Percentiles rank a stretch among this genome's conserved stretches.
phyloP scores from a whole-genome alignment of 441 rosid genomes.

The Adansonia grandidieri region DNA sequence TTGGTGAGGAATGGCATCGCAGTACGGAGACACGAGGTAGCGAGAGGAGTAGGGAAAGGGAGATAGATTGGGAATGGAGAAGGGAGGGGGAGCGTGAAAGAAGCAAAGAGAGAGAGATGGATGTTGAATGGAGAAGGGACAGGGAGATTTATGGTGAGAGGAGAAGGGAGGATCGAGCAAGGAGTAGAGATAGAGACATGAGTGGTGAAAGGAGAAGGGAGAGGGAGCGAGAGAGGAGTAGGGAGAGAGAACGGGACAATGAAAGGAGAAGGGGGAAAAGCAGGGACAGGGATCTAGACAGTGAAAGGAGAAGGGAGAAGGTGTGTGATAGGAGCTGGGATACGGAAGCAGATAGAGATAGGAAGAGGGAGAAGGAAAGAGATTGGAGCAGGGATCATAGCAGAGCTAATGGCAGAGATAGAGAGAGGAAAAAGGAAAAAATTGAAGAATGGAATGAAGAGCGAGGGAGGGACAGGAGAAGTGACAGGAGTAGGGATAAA shows the following conservation, averaged over 20 bases:
- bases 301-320: conserved; percentile 42
- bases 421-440: conserved; percentile 44
- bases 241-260: conserved; percentile 48
- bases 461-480: conserved; percentile 43
- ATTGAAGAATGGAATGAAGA: conserved; percentile 33
- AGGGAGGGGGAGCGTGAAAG: conserved; percentile 48
- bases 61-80: conserved; percentile 50
- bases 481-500: conserved; percentile 48
- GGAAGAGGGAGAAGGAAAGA: conserved; percentile 39
- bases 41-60: conserved; percentile 52
- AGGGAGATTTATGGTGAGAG: conserved; percentile 36
- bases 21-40: conserved; percentile 46
- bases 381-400: conserved; percentile 41
- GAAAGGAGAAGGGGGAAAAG: conserved; percentile 50
- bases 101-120: conserved; percentile 43
- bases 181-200: conserved; percentile 42
- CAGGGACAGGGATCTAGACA: conserved; percentile 47
- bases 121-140: conserved; percentile 44
- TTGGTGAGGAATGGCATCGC: conserved; percentile 42
- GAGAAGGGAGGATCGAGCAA: conserved; percentile 43
- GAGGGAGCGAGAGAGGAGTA: conserved; percentile 54
- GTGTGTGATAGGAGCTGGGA: conserved; percentile 43
- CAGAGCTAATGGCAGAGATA: conserved; percentile 41
- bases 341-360: conserved; percentile 41
- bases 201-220: conserved; percentile 41